These are phyloP conservation scores for Paraconiothyrium sp. DNA, from an alignment of 2,329 filamentous ascomycete genomes.

Conservation along the genomic window DNA sequence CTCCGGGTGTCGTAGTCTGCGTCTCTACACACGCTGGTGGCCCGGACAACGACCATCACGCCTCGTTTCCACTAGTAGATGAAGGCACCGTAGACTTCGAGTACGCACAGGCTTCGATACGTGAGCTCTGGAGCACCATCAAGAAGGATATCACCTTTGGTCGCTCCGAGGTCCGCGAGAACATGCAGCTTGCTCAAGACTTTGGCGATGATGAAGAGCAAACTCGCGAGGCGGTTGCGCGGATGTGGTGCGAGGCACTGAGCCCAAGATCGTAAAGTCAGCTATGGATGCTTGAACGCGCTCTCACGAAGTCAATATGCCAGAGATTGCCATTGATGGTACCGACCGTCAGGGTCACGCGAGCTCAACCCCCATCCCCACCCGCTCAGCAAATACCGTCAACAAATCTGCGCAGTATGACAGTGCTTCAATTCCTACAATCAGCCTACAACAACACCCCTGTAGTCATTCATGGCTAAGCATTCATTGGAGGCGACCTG, in stretches of 20 bases:
- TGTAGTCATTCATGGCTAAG: too few species aligned
- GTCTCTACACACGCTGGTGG: conserved; percentile 30
- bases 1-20: conserved; percentile 42
- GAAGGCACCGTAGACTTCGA: conserved; percentile 32
- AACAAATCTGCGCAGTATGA: too few species aligned
- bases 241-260: conserved; percentile 48
- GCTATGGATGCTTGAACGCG: not conserved
- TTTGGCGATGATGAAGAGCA: conserved; percentile 17
- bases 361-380: too few species aligned
- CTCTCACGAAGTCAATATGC: not conserved
- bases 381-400: too few species aligned
- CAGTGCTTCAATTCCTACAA: too few species aligned
- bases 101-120: conserved; percentile 35
- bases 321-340: not conserved
- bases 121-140: conserved; percentile 37
- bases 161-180: conserved; percentile 35
- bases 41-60: conserved; percentile 13
- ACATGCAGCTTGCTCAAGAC: conserved; percentile 33
- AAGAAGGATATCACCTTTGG: conserved; percentile 36
- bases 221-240: conserved; percentile 33
- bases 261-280: conserved; percentile 34
- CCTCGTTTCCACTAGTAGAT: conserved; percentile 4
- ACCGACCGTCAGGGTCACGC: too few species aligned
- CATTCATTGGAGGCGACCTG: too few species aligned
- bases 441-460: too few species aligned